These are phyloP conservation scores for Aplosporella prunicola DNA, from an alignment of 2,329 filamentous ascomycete genomes.

Conservation along the genomic window DNA sequence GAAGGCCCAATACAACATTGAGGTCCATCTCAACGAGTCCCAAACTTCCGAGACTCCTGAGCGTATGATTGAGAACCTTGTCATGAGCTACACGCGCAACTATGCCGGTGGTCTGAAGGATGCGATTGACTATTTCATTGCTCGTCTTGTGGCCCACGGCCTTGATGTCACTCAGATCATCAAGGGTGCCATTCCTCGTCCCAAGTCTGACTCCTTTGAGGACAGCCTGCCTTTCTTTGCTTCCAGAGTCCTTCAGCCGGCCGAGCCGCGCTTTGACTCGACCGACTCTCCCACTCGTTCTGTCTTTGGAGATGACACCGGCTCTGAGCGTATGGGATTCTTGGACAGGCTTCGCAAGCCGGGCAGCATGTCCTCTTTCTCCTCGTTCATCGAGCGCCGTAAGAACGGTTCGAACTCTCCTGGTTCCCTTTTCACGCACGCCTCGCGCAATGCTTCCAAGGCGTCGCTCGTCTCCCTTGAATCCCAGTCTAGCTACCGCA, in stretches of 20 bases:
- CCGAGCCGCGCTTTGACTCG: slow-evolving; percentile 61
- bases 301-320: slow-evolving; percentile 71
- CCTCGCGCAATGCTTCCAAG: slow-evolving; percentile 85
- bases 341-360: slow-evolving; percentile 92
- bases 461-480: slow-evolving; percentile 94
- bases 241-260: slow-evolving; percentile 90
- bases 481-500: slow-evolving; percentile 89
- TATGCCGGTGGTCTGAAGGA: slow-evolving; percentile 92
- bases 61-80: slow-evolving; percentile 36
- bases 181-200: slow-evolving; percentile 92
- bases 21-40: slow-evolving; percentile 59
- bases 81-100: slow-evolving; percentile 74
- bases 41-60: slow-evolving; percentile 32
- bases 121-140: slow-evolving; percentile 87
- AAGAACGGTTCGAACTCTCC: slow-evolving; percentile 81
- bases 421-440: slow-evolving; percentile 73
- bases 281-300: slow-evolving; percentile 85
- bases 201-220: slow-evolving; percentile 97
- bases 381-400: slow-evolving; percentile 89
- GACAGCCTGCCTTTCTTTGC: slow-evolving; percentile 95
- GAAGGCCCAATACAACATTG: slow-evolving; percentile 84
- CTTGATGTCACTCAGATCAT: slow-evolving; percentile 72
- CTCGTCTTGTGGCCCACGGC: slow-evolving; percentile 75
- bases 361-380: slow-evolving; percentile 86
- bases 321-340: slow-evolving; percentile 64